phyloP scores from a whole-genome alignment of 2,329 filamentous ascomycete species.

The Remersonia thermophila region DNA sequence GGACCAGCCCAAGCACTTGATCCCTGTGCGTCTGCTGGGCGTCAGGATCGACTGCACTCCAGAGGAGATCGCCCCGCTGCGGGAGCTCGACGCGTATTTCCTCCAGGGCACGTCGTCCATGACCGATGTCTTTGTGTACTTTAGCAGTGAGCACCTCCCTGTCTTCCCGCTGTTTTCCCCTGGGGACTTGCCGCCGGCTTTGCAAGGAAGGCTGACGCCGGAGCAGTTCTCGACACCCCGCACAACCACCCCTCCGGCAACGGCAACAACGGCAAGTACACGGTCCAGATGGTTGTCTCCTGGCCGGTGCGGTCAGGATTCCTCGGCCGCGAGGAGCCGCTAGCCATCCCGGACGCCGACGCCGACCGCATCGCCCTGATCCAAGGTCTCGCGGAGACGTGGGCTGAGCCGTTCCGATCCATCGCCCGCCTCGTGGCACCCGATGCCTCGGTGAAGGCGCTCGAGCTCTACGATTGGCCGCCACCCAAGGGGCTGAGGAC shows the following conservation, averaged over 20 bases:
- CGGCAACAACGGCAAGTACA: conserved; percentile 25
- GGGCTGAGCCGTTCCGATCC: conserved; percentile 36
- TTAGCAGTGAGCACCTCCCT: conserved; percentile 31
- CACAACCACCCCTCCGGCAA: conserved; percentile 23
- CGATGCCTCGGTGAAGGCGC: conserved; percentile 30
- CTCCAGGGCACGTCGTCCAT: conserved; percentile 41
- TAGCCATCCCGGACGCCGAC: conserved; percentile 29
- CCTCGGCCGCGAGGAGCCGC: conserved; percentile 19
- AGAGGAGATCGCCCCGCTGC: conserved; percentile 29
- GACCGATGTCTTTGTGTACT: conserved; percentile 39
- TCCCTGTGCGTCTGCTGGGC: conserved; percentile 39
- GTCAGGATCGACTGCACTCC: conserved; percentile 29
- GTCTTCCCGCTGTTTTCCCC: too few relatives aligned
- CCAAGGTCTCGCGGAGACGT: conserved; percentile 30
- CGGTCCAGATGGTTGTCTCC: conserved; percentile 37
- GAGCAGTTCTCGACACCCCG: conserved; percentile 36
- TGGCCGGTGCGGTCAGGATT: conserved; percentile 34
- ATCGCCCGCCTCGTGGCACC: conserved; percentile 29
- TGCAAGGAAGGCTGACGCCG: too few relatives aligned
- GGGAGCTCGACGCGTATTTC: conserved; percentile 39
- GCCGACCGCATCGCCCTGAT: conserved; percentile 30
- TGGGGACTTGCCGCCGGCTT: too few relatives aligned
- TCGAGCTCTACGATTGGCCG: conserved; percentile 37
- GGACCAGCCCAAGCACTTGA: conserved; percentile 23
- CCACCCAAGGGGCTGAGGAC: conserved; percentile 26